A percentile compares a stretch with the other conserved stretches of the same genome.
Conservation (phyloP, 352 stramenopile genomes). For the Globisporangium megalacanthum region DNA sequence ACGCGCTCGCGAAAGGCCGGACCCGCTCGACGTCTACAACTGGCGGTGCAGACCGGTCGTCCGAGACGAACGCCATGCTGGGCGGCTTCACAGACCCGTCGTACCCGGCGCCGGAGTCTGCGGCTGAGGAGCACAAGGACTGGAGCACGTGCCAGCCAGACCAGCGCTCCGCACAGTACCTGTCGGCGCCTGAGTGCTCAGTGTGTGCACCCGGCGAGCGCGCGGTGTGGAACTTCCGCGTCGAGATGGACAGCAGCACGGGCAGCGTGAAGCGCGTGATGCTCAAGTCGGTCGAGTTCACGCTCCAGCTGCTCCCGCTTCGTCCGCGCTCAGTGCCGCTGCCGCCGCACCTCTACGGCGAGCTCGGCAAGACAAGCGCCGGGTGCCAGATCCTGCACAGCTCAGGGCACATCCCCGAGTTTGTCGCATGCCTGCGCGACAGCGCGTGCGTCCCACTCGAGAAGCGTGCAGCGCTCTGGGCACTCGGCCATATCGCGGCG, state of each 20-base stretch:
- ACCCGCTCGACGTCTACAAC: constrained; percentile 45
- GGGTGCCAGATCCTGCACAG: constrained; percentile 77
- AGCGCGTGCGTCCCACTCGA: constrained; percentile 78
- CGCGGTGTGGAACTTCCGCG: constrained; percentile 85
- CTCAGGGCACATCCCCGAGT: constrained; percentile 79
- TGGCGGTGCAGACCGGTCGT: constrained; percentile 53
- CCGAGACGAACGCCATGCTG: constrained; percentile 42
- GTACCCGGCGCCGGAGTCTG: constrained; percentile 49
- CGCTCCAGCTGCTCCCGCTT: constrained; percentile 73
- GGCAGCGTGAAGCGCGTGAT: constrained; percentile 66
- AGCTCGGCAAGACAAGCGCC: constrained; percentile 78
- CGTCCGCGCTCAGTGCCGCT: constrained; percentile 74
- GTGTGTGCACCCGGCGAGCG: constrained; percentile 76
- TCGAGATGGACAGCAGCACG: constrained; percentile 73
- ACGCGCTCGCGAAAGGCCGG: constrained; percentile 60
- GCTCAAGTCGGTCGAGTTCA: constrained; percentile 90
- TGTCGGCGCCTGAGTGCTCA: constrained; percentile 63
- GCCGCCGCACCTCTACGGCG: constrained; percentile 79
- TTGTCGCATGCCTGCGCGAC: constrained; percentile 77
- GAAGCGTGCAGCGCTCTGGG: constrained; percentile 81
- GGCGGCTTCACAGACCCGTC: constrained; percentile 50
- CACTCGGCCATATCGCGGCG: constrained; percentile 75
- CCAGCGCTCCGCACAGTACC: constrained; percentile 63
- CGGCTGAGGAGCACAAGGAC: constrained; percentile 84
- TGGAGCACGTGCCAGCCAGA: constrained; percentile 86